Evolutionary conservation across 345 rosid genomes (phyloP).

Genomic region (Melastoma malabathricum): DNA sequence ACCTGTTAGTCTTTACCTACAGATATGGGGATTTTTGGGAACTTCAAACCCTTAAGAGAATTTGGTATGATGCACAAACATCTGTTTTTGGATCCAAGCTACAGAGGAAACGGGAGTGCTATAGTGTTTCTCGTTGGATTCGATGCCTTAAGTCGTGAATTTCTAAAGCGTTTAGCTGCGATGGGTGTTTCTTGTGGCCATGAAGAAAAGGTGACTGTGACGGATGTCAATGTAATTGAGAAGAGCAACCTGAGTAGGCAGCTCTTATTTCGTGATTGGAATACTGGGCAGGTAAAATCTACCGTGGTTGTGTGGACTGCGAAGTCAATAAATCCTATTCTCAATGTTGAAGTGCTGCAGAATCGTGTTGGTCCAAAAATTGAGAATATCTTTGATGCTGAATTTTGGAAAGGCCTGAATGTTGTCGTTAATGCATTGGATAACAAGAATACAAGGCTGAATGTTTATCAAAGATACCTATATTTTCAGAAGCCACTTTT

Average conservation of each 20-base stretch:
- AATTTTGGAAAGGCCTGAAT: conserved; percentile 81
- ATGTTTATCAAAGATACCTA: conserved; percentile 89
- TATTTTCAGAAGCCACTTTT: conserved; percentile 99
- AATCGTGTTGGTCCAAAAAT: conserved; percentile 91
- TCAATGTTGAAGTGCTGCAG: conserved; percentile 79
- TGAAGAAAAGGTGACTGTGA: conserved; percentile 70
- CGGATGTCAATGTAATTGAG: conserved; percentile 98
- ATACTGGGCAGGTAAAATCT: conserved; percentile 97
- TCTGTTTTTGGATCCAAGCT: conserved; percentile 94
- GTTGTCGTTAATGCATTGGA: conserved; percentile 86
- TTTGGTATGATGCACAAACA: conserved; percentile 93
- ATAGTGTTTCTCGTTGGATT: conserved; percentile 74
- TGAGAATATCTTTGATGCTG: conserved; percentile 79
- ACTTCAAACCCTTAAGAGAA: conserved; percentile 55
- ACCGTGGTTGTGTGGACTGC: conserved; percentile 96
- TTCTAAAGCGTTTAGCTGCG: conserved; percentile 79
- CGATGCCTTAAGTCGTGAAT: conserved; percentile 97
- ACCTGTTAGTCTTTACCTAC: conserved; percentile 83
- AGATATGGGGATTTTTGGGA: conserved; percentile 48
- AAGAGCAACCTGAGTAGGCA: conserved; percentile 99
- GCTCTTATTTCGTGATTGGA: conserved; percentile 97
- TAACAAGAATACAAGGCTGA: conserved; percentile 90
- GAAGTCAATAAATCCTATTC: conserved; percentile 51
- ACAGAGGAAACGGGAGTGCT: conserved; percentile 86
- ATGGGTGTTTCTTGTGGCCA: conserved; percentile 96